A percentile compares a stretch with the other conserved stretches of the same genome.
phyloP scores from a whole-genome alignment of 345 rosid genomes.

The Camelina sativa region DNA sequence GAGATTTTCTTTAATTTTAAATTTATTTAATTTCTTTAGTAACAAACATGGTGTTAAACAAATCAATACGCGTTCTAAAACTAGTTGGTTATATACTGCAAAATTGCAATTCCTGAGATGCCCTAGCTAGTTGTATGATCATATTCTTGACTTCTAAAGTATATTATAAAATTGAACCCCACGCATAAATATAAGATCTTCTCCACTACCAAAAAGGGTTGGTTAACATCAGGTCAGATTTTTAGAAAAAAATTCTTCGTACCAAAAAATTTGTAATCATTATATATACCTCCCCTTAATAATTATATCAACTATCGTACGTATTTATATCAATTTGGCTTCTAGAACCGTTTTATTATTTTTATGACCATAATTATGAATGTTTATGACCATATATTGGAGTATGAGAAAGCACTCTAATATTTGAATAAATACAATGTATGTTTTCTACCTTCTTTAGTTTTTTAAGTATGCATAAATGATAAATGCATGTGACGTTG shows the following conservation, averaged over 20 bases:
- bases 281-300: not conserved
- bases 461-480: not conserved
- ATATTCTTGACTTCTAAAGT: slow-evolving; percentile 34
- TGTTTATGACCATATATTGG: no score
- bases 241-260: slow-evolving; percentile 31
- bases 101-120: slow-evolving; percentile 23
- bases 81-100: slow-evolving; percentile 13
- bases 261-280: slow-evolving; percentile 29
- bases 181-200: slow-evolving; percentile 36
- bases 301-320: not conserved
- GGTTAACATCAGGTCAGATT: slow-evolving; percentile 36
- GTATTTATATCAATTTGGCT: slow-evolving; percentile 8
- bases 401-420: not conserved
- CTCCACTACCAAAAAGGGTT: slow-evolving; percentile 41
- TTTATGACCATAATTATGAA: not conserved
- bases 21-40: slow-evolving; percentile 5
- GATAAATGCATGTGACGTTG: no score
- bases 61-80: not conserved
- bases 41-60: not conserved
- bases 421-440: not conserved
- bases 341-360: slow-evolving; percentile 20
- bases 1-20: slow-evolving; percentile 17
- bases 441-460: not conserved
- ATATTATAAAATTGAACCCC: slow-evolving; percentile 19
- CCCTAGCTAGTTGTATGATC: slow-evolving; percentile 27